Percentiles rank a stretch among this genome's conserved stretches.
Conservation (phyloP, 2,329 filamentous ascomycete species). For the Aureobasidium sp. region DNA sequence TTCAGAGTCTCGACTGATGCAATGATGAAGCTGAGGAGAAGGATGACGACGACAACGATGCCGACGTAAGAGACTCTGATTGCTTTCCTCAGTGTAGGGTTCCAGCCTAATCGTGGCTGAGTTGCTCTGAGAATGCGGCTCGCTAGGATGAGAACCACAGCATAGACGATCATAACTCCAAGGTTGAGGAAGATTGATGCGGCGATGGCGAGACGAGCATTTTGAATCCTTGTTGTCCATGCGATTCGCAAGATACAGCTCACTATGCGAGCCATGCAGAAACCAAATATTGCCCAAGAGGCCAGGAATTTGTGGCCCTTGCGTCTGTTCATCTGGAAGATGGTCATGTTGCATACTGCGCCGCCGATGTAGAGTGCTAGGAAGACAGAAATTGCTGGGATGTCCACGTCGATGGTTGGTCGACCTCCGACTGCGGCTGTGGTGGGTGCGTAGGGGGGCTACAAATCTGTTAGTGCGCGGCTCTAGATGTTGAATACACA, state of each 20-base stretch:
- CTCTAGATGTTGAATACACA: no score
- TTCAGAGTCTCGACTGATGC: slow-evolving; percentile 25
- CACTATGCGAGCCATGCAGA: slow-evolving; percentile 38
- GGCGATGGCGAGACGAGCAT: slow-evolving; percentile 26
- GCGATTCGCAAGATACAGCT: slow-evolving; percentile 33
- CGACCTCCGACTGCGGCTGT: slow-evolving; percentile 32
- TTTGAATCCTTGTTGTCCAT: slow-evolving; percentile 25
- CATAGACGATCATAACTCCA: slow-evolving; percentile 27
- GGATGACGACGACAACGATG: slow-evolving; percentile 19
- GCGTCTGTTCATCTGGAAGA: slow-evolving; percentile 34
- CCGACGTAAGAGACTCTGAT: neutral
- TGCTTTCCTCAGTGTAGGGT: slow-evolving; percentile 16
- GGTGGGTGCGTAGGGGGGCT: slow-evolving; percentile 24
- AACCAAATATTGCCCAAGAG: slow-evolving; percentile 35
- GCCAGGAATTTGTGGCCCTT: slow-evolving; percentile 37
- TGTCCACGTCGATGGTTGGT: slow-evolving; percentile 31
- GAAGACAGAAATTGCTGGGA: slow-evolving; percentile 37
- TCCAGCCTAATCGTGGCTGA: slow-evolving; percentile 23
- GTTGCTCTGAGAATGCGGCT: slow-evolving; percentile 18
- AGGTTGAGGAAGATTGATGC: slow-evolving; percentile 27
- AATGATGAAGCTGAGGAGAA: slow-evolving; percentile 26
- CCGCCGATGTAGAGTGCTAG: slow-evolving; percentile 35
- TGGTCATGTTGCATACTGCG: slow-evolving; percentile 36
- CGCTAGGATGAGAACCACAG: slow-evolving; percentile 26
- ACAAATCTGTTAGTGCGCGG: neutral